Conservation (phyloP, 495 filamentous ascomycete genomes). For the Platismatia glauca region DNA sequence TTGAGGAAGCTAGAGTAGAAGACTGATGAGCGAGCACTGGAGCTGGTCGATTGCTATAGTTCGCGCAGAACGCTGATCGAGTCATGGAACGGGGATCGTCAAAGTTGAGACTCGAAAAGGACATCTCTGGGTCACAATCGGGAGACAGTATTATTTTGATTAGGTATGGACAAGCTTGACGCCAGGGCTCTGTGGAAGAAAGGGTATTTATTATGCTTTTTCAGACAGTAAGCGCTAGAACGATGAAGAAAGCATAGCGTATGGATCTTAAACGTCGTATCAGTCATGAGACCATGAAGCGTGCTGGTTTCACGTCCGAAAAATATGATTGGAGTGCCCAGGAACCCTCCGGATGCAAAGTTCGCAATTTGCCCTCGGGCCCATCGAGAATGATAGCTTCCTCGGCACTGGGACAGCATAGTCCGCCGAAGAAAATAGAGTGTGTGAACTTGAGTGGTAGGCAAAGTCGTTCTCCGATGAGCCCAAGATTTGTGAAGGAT, state of each 20-base stretch:
- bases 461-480: background rate
- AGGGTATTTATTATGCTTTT: background rate
- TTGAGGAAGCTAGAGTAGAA: background rate
- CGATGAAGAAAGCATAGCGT: background rate
- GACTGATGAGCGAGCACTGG: background rate
- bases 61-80: background rate
- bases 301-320: conserved; percentile 27
- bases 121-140: background rate
- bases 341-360: conserved; percentile 73
- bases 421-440: conserved; percentile 17
- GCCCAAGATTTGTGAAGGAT: conserved; percentile 22
- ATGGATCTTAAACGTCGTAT: background rate
- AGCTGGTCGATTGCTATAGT: background rate
- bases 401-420: conserved; percentile 29
- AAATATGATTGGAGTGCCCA: conserved; percentile 82
- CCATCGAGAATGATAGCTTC: conserved; percentile 69
- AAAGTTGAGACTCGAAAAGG: background rate
- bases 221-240: background rate
- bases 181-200: background rate
- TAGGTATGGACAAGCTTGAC: conserved; percentile 2
- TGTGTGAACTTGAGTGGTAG: background rate
- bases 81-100: background rate
- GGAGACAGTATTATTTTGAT: background rate
- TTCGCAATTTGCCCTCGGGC: conserved; percentile 76
- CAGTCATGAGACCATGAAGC: background rate